Base-by-base conservation (phyloP, 768 basidiomycete species). In the Obba rivulosa region DNA sequence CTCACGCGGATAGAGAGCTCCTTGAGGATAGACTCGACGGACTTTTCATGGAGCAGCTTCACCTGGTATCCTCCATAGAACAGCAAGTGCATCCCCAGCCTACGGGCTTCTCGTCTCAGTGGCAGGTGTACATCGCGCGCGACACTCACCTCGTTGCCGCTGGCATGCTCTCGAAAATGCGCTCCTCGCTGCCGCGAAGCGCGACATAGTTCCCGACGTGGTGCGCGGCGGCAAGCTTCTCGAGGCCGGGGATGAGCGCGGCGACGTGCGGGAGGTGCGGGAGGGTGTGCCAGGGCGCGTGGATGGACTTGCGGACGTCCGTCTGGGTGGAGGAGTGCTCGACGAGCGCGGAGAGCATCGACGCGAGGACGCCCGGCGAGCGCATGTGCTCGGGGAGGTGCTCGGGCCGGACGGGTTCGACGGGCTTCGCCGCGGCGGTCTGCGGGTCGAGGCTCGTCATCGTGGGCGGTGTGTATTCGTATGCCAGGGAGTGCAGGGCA, bases 81-180 rank as follows among this genome's bases (percentile, higher is more conserved):
- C 22, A 89, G 64, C 4, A 90, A 71, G 57, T 89, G 87, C 87
- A 89, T 89, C 7, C 82, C 83, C 40, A 85, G 70, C 35, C 72
- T 73, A 39, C 39, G 18, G 34, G n/a, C 8, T 3, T 11, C 43
- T 24, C 24, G 10, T 21, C 43, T 44, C 25, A 4, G 17, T n/a
- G 5, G 10, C 20, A 13, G 4, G 5, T 23, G 7, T 9, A n/a
- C 5, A 16, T 22, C 31, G 23, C 4, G 8, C 24, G 21, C 23
- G n/a, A 8, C 7, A 51, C 61, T 31, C 39, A 73, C 62, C 81
- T 70, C 2, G 78, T 75, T 56, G 81, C 87, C 38, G 87, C 69
- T 1, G 86, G 86, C 86, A 88, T 88, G 25, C 72, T 73, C 67
- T 88, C 86, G 49, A 86, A 87, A 50, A 82, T 70, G 57, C 72